Percentiles rank a stretch among this genome's conserved stretches.
These are phyloP conservation scores for Albifimbria verrucaria DNA, from an alignment of 2,329 filamentous ascomycete genomes.

Conservation along the genomic window DNA sequence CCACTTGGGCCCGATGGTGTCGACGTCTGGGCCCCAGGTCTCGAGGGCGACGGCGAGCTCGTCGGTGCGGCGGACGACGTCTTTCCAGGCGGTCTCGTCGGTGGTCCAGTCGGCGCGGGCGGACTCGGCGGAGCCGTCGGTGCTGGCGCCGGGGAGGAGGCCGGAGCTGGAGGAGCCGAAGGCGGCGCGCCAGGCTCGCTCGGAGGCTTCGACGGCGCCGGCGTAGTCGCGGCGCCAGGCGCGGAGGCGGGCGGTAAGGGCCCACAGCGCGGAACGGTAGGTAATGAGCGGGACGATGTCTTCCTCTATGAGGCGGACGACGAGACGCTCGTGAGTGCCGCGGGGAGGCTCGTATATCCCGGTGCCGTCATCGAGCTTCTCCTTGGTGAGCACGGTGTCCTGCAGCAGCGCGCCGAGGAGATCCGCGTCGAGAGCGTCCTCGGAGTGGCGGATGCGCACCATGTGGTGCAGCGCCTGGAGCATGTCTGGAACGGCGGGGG, in stretches of 20 bases:
- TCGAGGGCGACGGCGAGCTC: slow-evolving; percentile 81
- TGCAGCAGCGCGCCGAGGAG: slow-evolving; percentile 70
- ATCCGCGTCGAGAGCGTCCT: slow-evolving; percentile 73
- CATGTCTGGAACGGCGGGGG: slow-evolving; percentile 76
- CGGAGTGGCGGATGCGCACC: slow-evolving; percentile 72
- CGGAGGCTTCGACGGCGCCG: slow-evolving; percentile 76
- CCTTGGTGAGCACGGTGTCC: slow-evolving; percentile 57
- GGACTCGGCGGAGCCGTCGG: slow-evolving; percentile 13
- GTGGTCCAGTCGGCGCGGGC: slow-evolving; percentile 37
- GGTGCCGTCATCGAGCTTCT: slow-evolving; percentile 24
- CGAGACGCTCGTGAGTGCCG: slow-evolving; percentile 58
- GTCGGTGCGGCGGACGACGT: slow-evolving; percentile 74
- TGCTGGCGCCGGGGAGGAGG: slow-evolving; percentile 39
- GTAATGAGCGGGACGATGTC: slow-evolving; percentile 82
- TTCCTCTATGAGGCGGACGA: slow-evolving; percentile 71
- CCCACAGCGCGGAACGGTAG: slow-evolving; percentile 71
- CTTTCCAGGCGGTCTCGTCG: slow-evolving; percentile 63
- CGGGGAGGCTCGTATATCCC: slow-evolving; percentile 39
- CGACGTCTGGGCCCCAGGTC: slow-evolving; percentile 65
- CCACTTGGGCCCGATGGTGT: slow-evolving; percentile 76
- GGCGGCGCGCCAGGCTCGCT: slow-evolving; percentile 83
- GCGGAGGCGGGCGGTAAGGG: slow-evolving; percentile 66
- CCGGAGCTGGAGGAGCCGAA: slow-evolving; percentile 47
- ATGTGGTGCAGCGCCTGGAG: slow-evolving; percentile 71
- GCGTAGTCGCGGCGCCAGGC: slow-evolving; percentile 69